Evolutionary conservation across 2,329 filamentous ascomycete species (phyloP).

Genomic region (Lachnellula occidentalis): DNA sequence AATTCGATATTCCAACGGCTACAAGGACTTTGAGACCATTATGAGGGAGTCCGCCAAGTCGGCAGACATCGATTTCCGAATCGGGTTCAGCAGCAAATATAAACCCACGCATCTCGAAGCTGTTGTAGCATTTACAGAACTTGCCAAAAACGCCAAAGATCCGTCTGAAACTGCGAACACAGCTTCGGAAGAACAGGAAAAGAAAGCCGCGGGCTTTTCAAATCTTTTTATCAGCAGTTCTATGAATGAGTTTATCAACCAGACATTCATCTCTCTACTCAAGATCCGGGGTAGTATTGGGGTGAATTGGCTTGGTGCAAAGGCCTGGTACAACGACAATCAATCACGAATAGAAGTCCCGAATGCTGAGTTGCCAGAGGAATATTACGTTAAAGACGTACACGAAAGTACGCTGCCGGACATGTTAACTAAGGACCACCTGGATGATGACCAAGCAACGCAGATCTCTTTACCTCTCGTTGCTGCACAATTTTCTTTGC

Average conservation of each 20-base stretch:
- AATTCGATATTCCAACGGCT: conserved; percentile 57
- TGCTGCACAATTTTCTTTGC: conserved; percentile 70
- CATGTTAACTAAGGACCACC: conserved; percentile 29
- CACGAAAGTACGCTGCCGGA: conserved; percentile 15
- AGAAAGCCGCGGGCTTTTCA: conserved; percentile 38
- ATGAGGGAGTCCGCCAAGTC: conserved; percentile 35
- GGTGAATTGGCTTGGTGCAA: conserved; percentile 64
- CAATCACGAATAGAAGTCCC: conserved; percentile 21
- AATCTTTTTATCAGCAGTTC: conserved; percentile 67
- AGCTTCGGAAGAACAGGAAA: conserved; percentile 21
- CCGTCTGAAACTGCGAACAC: conserved; percentile 5
- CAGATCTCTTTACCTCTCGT: conserved; percentile 48
- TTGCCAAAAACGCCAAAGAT: conserved; percentile 14
- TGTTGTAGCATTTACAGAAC: conserved; percentile 31
- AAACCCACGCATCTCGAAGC: conserved; percentile 56
- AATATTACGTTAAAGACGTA: conserved; percentile 8
- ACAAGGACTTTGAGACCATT: conserved; percentile 53
- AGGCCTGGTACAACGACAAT: conserved; percentile 22
- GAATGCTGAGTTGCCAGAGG: conserved; percentile 9
- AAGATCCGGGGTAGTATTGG: conserved; percentile 48
- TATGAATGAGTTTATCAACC: conserved; percentile 61
- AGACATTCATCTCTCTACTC: conserved; percentile 57
- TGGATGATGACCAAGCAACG: conserved; percentile 23
- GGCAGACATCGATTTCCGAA: conserved; percentile 51
- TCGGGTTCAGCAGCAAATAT: conserved; percentile 66